A percentile compares a stretch with the other conserved stretches of the same genome.
phyloP scores from a whole-genome alignment of 345 rosid genomes.

The Salix arbutifolia region DNA sequence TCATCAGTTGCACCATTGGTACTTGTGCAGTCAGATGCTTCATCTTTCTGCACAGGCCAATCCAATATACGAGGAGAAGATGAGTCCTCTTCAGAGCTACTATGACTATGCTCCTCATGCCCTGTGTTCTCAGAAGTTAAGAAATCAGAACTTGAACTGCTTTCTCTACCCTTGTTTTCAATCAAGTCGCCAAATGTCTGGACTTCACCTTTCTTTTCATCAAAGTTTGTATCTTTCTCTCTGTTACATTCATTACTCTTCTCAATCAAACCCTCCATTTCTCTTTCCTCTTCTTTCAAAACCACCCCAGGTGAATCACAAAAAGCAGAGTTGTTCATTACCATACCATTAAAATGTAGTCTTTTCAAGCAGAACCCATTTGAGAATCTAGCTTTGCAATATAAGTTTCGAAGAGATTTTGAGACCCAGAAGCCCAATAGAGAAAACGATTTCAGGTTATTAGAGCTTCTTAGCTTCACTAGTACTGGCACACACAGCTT shows the following conservation, averaged over 20 bases:
- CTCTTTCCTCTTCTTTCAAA: slow-evolving; percentile 27
- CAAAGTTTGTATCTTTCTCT: slow-evolving; percentile 22
- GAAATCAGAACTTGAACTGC: slow-evolving; percentile 75
- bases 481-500: slow-evolving; percentile 37
- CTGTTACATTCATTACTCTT: slow-evolving; percentile 25
- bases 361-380: slow-evolving; percentile 36
- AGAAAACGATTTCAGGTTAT: slow-evolving; percentile 19
- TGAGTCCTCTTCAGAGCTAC: slow-evolving; percentile 56
- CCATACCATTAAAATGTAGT: slow-evolving; percentile 31
- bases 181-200: slow-evolving; percentile 48
- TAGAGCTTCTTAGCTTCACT: slow-evolving; percentile 19
- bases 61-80: slow-evolving; percentile 52
- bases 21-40: slow-evolving; percentile 44
- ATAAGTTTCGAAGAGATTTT: slow-evolving; percentile 33
- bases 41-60: slow-evolving; percentile 41
- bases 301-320: slow-evolving; percentile 33
- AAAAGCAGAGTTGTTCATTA: slow-evolving; percentile 45
- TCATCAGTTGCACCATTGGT: slow-evolving; percentile 24
- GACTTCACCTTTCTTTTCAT: slow-evolving; percentile 26
- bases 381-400: slow-evolving; percentile 27
- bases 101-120: slow-evolving; percentile 54
- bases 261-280: slow-evolving; percentile 44
- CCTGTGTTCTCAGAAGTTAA: slow-evolving; percentile 57
- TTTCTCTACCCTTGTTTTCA: slow-evolving; percentile 53
- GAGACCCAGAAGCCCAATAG: slow-evolving; percentile 35